Evolutionary conservation across 169 alveolate genomes (phyloP).

Genomic region (Miamiensis avidus): DNA sequence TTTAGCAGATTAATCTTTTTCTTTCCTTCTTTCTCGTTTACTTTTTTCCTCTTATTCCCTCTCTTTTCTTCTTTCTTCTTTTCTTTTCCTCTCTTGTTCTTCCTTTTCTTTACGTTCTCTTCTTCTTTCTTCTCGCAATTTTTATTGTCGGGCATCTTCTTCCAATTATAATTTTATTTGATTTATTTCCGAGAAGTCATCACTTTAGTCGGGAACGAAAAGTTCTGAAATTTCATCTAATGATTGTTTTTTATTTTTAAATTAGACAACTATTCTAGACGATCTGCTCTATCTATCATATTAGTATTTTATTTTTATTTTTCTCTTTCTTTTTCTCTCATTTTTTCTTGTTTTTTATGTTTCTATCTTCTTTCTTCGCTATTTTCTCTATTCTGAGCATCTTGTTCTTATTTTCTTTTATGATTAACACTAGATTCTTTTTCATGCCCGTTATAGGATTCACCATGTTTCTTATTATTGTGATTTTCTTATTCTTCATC

Average conservation of each 20-base stretch:
- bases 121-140: background rate
- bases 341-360: no score
- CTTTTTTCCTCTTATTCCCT: background rate
- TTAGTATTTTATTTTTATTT: no score
- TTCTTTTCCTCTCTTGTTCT: background rate
- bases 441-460: background rate
- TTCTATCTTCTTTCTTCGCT: background rate
- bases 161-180: no score
- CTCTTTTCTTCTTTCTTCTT: background rate
- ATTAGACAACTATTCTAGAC: background rate
- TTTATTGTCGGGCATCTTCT: no score
- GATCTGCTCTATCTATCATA: no score
- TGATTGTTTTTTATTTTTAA: background rate
- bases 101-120: background rate
- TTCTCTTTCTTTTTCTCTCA: no score
- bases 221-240: no score
- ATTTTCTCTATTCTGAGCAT: background rate
- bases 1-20: no score
- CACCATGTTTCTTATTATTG: background rate
- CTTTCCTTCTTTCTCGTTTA: background rate
- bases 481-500: background rate
- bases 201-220: background rate
- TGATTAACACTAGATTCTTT: background rate
- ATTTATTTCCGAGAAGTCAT: background rate
- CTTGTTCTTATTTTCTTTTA: background rate